Conservation (phyloP, 2,329 filamentous ascomycete species). For the Elsinoe necatrix region DNA sequence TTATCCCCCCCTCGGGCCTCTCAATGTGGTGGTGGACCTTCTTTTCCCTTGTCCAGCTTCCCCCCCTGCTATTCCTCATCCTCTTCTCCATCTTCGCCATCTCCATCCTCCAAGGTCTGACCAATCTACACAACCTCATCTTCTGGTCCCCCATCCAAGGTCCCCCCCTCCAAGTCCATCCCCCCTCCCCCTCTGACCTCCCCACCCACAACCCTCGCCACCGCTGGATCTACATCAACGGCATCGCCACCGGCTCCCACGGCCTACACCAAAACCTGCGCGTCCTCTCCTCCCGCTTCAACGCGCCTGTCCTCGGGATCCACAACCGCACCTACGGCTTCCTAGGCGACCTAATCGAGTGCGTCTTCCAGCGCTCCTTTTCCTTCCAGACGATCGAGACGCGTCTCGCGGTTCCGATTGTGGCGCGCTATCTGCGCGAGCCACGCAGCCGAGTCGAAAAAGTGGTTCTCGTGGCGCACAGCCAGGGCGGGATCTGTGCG, state of each 20-base stretch:
- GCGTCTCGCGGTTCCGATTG: conserved; percentile 39
- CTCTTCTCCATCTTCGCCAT: not conserved
- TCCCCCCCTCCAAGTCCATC: conserved; percentile 8
- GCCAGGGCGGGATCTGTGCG: conserved; percentile 68
- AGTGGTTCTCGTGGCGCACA: conserved; percentile 66
- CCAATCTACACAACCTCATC: not conserved
- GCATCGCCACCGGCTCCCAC: conserved; percentile 9
- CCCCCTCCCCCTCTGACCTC: not conserved
- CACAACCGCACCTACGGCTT: conserved; percentile 45
- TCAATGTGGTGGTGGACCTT: conserved; percentile 9
- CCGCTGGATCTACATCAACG: conserved; percentile 16
- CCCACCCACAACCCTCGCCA: not conserved
- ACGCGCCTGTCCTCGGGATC: conserved; percentile 28
- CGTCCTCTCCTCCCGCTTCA: conserved; percentile 13
- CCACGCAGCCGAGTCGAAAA: conserved; percentile 49
- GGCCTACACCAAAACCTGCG: conserved; percentile 7
- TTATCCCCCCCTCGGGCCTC: not conserved
- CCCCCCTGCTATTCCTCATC: conserved; percentile 1
- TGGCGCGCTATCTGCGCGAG: conserved; percentile 50
- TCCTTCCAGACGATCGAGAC: conserved; percentile 60
- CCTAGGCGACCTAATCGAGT: conserved; percentile 69
- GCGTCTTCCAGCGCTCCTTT: conserved; percentile 67
- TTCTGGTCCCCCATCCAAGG: conserved; percentile 13
- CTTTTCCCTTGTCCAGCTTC: conserved; percentile 9
- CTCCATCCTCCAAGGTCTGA: conserved; percentile 1